Conservation (phyloP, 2,329 filamentous ascomycete species). For the Colletotrichum abscissum region DNA sequence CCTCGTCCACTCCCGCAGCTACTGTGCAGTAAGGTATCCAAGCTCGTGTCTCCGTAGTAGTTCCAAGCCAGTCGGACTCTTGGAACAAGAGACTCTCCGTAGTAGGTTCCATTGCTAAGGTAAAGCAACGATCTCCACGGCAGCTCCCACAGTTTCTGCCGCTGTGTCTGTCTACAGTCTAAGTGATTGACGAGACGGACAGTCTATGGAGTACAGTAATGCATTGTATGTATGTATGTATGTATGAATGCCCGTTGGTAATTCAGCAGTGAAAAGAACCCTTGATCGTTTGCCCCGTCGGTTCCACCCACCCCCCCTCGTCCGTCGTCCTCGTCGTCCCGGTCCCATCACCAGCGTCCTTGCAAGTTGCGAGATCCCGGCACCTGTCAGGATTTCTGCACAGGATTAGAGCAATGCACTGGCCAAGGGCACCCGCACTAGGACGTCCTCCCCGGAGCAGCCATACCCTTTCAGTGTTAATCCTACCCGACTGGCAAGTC, state of each 20-base stretch:
- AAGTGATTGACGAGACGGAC: not conserved
- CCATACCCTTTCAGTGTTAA: constrained; percentile 34
- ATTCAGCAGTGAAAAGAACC: not conserved
- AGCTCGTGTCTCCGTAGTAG: not conserved
- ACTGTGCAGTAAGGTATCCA: not conserved
- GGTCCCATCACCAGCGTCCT: constrained; percentile 8
- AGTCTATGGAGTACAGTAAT: too few species aligned
- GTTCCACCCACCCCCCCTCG: not conserved
- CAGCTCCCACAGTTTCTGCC: not conserved
- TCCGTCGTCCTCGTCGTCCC: constrained; percentile 4
- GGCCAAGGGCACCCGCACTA: constrained; percentile 29
- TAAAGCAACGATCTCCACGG: not conserved
- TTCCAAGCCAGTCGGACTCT: not conserved
- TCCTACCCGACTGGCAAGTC: constrained; percentile 21
- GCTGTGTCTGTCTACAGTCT: not conserved
- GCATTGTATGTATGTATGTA: too few species aligned
- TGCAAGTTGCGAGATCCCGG: constrained; percentile 14
- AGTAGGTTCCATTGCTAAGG: not conserved
- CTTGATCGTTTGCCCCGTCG: constrained; percentile 10
- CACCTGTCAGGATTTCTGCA: constrained; percentile 29
- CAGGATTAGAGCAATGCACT: constrained; percentile 16
- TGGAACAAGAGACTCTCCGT: not conserved
- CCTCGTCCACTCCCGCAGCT: not conserved
- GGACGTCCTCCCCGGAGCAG: constrained; percentile 26
- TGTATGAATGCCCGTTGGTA: not conserved